Evolutionary conservation across 305 asterid species (phyloP).

Genomic region (Withania somnifera): DNA sequence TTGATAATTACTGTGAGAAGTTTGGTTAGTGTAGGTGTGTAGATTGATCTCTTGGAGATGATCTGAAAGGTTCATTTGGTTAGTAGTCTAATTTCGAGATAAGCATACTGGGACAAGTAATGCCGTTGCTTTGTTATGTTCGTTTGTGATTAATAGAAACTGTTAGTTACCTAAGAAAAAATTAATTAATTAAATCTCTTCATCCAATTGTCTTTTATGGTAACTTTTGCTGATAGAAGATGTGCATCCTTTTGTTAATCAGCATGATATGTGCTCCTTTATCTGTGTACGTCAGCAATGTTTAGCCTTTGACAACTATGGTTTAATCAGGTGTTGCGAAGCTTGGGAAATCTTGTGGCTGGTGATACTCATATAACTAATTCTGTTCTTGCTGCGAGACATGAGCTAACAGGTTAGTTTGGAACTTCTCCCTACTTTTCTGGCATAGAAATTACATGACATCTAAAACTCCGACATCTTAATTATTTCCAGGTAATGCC

Average conservation of each 20-base stretch:
- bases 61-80: too few species aligned
- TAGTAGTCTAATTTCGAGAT: too few species aligned
- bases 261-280: neutral
- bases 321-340: constrained; percentile 53
- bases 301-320: neutral
- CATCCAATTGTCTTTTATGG: too few species aligned
- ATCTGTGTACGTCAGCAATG: neutral
- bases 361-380: constrained; percentile 53
- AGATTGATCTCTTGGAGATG: too few species aligned
- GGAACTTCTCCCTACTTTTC: constrained; percentile 3
- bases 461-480: neutral
- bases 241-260: neutral
- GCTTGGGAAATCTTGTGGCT: constrained; percentile 93
- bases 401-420: constrained; percentile 61
- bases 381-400: constrained; percentile 48
- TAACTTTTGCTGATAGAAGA: too few species aligned
- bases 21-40: too few species aligned
- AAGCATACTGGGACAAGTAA: too few species aligned
- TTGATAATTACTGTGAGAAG: too few species aligned
- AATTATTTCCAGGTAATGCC: neutral
- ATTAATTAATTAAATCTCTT: neutral
- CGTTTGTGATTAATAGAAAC: too few species aligned
- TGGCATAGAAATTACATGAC: neutral
- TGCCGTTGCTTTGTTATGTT: too few species aligned
- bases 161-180: too few species aligned